phyloP scores from a whole-genome alignment of 352 stramenopile species.

The Vaucheria bursata region DNA sequence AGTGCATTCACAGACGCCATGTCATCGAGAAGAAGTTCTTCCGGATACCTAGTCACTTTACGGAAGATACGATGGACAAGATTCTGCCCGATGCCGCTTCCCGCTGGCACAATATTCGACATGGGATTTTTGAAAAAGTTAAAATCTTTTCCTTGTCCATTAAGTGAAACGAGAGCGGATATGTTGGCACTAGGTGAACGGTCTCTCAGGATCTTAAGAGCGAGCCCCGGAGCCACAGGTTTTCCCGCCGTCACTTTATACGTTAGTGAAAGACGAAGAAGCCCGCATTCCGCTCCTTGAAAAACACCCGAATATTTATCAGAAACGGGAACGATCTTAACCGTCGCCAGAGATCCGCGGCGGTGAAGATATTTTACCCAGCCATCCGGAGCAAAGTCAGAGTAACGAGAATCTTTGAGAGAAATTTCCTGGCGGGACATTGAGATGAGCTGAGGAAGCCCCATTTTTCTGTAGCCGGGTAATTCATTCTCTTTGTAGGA shows the following conservation, averaged over 20 bases:
- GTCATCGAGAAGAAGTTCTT: background rate
- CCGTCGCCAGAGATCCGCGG: background rate
- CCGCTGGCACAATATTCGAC: background rate
- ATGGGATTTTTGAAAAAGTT: constrained; percentile 2
- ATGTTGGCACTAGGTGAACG: background rate
- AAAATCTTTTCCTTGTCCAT: background rate
- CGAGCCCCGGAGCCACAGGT: background rate
- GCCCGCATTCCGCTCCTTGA: background rate
- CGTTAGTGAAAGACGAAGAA: background rate
- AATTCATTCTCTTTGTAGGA: background rate
- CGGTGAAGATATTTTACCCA: background rate
- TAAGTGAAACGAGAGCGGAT: background rate
- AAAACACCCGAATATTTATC: background rate
- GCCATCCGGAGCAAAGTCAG: background rate
- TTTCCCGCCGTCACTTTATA: background rate
- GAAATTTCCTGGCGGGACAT: background rate
- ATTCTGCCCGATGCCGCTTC: background rate
- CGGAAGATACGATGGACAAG: background rate
- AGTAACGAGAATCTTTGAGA: background rate
- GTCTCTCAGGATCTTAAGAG: background rate
- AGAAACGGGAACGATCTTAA: background rate
- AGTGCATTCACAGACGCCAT: background rate
- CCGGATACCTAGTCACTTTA: background rate
- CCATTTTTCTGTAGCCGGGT: background rate
- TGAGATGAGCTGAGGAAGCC: background rate